Conservation (phyloP, 208 protist species). For the Naegleria lovaniensis region DNA sequence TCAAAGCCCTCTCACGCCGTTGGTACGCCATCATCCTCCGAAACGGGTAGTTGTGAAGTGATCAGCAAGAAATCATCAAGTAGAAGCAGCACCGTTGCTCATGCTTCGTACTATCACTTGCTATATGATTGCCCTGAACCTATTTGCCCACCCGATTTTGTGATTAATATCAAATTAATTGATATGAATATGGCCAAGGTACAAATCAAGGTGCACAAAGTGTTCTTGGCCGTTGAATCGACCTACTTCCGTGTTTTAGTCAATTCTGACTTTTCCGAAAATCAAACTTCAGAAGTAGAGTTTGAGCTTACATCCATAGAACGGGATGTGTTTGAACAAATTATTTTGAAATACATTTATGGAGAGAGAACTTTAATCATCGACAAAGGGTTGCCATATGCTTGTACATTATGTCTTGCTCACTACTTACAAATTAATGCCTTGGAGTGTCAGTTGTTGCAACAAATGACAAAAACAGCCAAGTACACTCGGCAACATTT, state of each 20-base stretch:
- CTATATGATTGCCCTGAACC: background rate
- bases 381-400: background rate
- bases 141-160: background rate
- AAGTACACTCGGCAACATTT: slow-evolving; percentile 5
- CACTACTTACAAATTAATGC: background rate
- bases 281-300: background rate
- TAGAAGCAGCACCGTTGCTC: background rate
- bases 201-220: background rate
- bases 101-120: background rate
- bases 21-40: background rate
- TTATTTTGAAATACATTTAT: slow-evolving; percentile 14
- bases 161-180: slow-evolving; percentile 1
- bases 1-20: background rate
- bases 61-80: background rate
- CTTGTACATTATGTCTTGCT: slow-evolving; percentile 1
- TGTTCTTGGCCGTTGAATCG: background rate
- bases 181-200: background rate
- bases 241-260: background rate
- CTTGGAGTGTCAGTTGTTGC: background rate
- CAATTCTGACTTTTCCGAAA: background rate
- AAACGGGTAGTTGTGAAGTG: background rate
- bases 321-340: background rate
- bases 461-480: slow-evolving; percentile 4
- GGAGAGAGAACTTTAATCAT: background rate
- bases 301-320: background rate